Conservation (phyloP, 306 rosid species). For the Castanospermum australe region DNA sequence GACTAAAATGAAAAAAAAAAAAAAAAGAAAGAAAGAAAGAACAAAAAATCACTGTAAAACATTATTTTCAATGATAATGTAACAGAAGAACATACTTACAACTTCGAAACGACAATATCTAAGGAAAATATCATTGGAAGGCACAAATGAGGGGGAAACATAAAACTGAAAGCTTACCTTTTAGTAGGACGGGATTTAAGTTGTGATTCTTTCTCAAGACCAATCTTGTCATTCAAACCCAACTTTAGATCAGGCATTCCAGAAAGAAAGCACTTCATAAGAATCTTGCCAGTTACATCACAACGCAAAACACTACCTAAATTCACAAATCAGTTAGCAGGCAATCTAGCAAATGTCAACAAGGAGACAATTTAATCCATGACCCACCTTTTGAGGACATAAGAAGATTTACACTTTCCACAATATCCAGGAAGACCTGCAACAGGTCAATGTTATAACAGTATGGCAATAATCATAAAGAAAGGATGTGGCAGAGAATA, state of each 20-base stretch:
- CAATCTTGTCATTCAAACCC: conserved; percentile 91
- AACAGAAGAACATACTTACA: neutral
- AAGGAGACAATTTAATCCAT: neutral
- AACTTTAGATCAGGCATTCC: conserved; percentile 97
- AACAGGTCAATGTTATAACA: conserved; percentile 13
- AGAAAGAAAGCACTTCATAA: conserved; percentile 93
- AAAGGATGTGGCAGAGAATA: neutral
- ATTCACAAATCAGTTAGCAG: conserved; percentile 36
- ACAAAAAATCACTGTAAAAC: neutral
- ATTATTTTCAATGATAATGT: neutral
- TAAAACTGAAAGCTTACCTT: conserved; percentile 52
- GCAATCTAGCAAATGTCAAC: conserved; percentile 18
- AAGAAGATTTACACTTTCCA: conserved; percentile 92
- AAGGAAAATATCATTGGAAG: neutral
- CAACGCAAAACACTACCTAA: conserved; percentile 87
- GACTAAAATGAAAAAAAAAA: neutral
- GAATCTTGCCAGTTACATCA: conserved; percentile 90
- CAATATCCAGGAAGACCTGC: conserved; percentile 93
- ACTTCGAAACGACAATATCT: neutral
- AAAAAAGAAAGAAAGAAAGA: too few relatives aligned
- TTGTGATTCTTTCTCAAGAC: conserved; percentile 89
- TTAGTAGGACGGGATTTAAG: conserved; percentile 79
- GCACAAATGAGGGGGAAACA: neutral
- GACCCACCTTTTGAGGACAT: conserved; percentile 89
- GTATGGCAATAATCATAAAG: neutral